phyloP scores from a whole-genome alignment of 2,329 filamentous ascomycete genomes.

The Fusarium tupiense region DNA sequence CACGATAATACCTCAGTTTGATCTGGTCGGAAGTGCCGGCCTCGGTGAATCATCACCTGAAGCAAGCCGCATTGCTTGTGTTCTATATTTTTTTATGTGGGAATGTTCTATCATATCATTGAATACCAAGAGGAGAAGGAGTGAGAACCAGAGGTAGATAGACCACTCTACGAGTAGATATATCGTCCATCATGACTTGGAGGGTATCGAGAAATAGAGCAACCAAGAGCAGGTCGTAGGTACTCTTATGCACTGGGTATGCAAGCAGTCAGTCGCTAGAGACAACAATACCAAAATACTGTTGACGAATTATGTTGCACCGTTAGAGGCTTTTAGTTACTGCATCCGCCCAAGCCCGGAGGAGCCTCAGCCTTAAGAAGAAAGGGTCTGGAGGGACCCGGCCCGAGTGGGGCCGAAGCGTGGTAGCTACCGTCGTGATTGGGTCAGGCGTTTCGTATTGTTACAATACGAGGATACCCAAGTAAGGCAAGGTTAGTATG shows the following conservation, averaged over 20 bases:
- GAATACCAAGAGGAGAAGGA: constrained; percentile 15
- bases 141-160: constrained; percentile 16
- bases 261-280: constrained; percentile 6
- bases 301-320: background rate
- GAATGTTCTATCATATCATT: background rate
- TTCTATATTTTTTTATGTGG: background rate
- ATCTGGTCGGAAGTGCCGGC: constrained; percentile 9
- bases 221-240: background rate
- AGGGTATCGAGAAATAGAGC: constrained; percentile 6
- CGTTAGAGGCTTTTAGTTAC: background rate
- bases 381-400: constrained; percentile 8
- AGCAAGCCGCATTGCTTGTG: constrained; percentile 2
- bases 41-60: constrained; percentile 1
- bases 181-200: constrained; percentile 1
- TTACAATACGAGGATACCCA: background rate
- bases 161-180: constrained; percentile 13
- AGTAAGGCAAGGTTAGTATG: background rate
- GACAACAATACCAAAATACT: constrained; percentile 3
- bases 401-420: constrained; percentile 26
- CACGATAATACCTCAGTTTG: constrained; percentile 25
- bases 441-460: background rate
- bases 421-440: background rate
- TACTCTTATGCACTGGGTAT: background rate
- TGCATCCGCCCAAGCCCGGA: background rate
- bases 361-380: background rate